Evolutionary conservation across 352 stramenopile genomes (phyloP).

Genomic region (Globisporangium parvum): DNA sequence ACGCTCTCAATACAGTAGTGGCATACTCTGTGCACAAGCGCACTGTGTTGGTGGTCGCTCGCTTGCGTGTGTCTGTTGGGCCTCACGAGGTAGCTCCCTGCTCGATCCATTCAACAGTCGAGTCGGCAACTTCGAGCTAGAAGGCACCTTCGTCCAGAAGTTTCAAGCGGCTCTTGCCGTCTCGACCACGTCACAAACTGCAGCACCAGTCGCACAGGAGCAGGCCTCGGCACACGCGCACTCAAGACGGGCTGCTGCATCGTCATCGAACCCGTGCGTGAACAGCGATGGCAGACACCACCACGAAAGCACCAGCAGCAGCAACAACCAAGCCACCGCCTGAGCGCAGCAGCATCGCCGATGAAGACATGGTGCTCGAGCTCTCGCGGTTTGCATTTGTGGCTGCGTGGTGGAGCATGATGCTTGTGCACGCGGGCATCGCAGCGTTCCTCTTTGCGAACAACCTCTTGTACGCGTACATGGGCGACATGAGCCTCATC

Average conservation of each 20-base stretch:
- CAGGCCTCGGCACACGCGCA: neutral
- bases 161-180: too few relatives aligned
- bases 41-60: too few relatives aligned
- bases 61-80: too few relatives aligned
- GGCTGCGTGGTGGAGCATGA: constrained; percentile 19
- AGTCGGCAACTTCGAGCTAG: too few relatives aligned
- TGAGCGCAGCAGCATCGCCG: neutral
- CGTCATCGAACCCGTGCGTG: neutral
- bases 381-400: constrained; percentile 16
- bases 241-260: neutral
- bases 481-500: constrained; percentile 22
- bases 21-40: neutral
- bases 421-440: constrained; percentile 20
- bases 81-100: too few relatives aligned
- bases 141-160: too few relatives aligned
- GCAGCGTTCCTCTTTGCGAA: constrained; percentile 21
- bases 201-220: neutral
- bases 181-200: too few relatives aligned
- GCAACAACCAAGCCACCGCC: too few relatives aligned
- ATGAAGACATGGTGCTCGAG: constrained; percentile 13
- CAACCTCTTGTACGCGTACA: constrained; percentile 25
- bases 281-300: neutral
- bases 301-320: neutral
- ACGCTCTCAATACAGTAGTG: neutral
- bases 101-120: too few relatives aligned